These are phyloP conservation scores for Ceratocystis harringtonii DNA, from an alignment of 2,329 filamentous ascomycete species.

Conservation along the genomic window DNA sequence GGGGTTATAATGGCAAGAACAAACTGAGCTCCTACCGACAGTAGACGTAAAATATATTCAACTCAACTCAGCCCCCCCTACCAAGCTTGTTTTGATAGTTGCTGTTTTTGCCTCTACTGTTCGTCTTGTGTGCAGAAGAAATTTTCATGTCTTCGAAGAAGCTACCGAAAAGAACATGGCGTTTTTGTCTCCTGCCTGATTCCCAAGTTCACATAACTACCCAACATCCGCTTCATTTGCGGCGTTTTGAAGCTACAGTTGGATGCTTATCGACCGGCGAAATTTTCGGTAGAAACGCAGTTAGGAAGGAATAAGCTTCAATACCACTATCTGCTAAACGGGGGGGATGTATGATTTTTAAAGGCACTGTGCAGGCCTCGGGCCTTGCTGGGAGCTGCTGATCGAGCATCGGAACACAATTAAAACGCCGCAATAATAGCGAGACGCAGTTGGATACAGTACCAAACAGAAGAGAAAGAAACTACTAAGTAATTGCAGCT, in stretches of 20 bases:
- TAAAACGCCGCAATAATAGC: not conserved
- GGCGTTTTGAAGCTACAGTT: not conserved
- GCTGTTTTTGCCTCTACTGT: not conserved
- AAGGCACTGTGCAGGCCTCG: not conserved
- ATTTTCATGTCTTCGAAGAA: not conserved
- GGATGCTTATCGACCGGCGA: constrained; percentile 1
- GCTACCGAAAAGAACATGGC: not conserved
- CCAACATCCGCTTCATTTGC: not conserved
- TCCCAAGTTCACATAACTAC: not conserved
- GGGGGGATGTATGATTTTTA: not conserved
- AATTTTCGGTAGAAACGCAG: constrained; percentile 7
- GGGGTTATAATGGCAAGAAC: not conserved
- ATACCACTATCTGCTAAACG: not conserved
- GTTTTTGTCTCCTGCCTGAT: not conserved
- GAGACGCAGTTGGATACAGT: not conserved
- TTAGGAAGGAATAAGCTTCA: constrained; percentile 1
- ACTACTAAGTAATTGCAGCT: not conserved
- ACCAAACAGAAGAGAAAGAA: not conserved
- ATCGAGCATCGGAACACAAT: not conserved
- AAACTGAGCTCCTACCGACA: not conserved
- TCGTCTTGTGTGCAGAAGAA: not conserved
- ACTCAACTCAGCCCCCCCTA: too few species aligned
- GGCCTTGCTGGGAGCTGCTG: not conserved
- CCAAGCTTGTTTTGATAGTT: too few species aligned
- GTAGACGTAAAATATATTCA: too few species aligned